These are phyloP conservation scores for Litsea cubeba DNA, from an alignment of 164 flowering plant species.

Conservation along the genomic window DNA sequence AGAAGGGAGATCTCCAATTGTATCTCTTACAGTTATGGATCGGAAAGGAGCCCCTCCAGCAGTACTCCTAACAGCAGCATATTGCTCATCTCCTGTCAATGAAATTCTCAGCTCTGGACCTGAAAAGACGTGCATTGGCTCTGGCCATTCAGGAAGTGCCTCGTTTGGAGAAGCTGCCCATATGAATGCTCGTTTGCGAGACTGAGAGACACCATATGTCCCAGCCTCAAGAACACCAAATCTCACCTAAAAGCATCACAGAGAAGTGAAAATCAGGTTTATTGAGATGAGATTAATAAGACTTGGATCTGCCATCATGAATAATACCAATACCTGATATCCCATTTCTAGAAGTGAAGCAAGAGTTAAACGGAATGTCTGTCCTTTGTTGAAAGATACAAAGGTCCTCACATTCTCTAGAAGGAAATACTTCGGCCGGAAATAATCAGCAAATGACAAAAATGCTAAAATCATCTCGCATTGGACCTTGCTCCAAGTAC, in stretches of 20 bases:
- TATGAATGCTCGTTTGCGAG: slow-evolving; percentile 87
- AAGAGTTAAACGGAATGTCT: slow-evolving; percentile 78
- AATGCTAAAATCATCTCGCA: slow-evolving; percentile 96
- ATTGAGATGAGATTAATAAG: too few relatives aligned
- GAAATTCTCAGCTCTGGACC: slow-evolving; percentile 72
- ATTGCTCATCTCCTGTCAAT: slow-evolving; percentile 44
- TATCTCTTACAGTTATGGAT: slow-evolving; percentile 80
- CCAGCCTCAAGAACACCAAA: slow-evolving; percentile 98
- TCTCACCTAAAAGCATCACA: slow-evolving; percentile 52
- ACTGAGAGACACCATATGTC: slow-evolving; percentile 87
- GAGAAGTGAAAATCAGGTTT: too few relatives aligned
- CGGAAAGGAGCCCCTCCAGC: slow-evolving; percentile 88
- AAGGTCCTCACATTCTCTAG: slow-evolving; percentile 93
- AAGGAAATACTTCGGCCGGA: slow-evolving; percentile 76
- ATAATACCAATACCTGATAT: slow-evolving; percentile 61
- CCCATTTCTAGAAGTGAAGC: slow-evolving; percentile 99
- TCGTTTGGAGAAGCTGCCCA: slow-evolving; percentile 97
- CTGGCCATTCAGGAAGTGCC: slow-evolving; percentile 92
- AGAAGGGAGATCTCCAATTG: slow-evolving; percentile 88
- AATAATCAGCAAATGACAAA: slow-evolving; percentile 87
- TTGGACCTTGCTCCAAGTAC: slow-evolving; percentile 96
- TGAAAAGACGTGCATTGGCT: slow-evolving; percentile 92
- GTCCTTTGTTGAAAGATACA: slow-evolving; percentile 92
- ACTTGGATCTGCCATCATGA: background rate
- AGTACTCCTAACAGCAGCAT: slow-evolving; percentile 84